A percentile compares a stretch with the other conserved stretches of the same genome.
phyloP scores from a whole-genome alignment of 1,284 basidiomycete species.

The Mycena sp. region DNA sequence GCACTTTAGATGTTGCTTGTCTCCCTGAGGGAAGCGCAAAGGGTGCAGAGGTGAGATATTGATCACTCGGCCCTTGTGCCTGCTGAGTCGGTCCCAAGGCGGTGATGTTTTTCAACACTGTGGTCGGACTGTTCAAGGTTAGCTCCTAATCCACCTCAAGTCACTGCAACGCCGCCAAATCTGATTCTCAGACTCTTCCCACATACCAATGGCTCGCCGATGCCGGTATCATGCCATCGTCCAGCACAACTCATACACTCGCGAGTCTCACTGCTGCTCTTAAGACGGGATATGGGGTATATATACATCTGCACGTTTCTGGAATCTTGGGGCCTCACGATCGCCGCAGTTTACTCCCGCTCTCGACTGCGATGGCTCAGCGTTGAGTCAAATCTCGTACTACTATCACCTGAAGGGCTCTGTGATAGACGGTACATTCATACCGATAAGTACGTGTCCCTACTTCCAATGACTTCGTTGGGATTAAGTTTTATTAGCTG shows the following conservation, averaged over 20 bases:
- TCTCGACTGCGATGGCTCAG: conserved; percentile 61
- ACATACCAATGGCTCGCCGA: conserved; percentile 78
- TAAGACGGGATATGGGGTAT: conserved; percentile 54
- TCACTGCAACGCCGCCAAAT: background rate
- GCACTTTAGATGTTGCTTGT: conserved; percentile 69
- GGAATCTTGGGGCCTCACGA: background rate
- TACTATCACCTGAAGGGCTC: conserved; percentile 73
- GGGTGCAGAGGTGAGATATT: conserved; percentile 60
- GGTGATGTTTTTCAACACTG: conserved; percentile 76
- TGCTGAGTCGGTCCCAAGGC: conserved; percentile 42
- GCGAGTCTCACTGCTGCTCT: conserved; percentile 66
- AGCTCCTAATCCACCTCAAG: background rate
- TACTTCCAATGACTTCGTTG: background rate
- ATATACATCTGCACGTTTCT: background rate
- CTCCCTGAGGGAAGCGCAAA: conserved; percentile 63
- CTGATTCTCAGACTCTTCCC: conserved; percentile 59
- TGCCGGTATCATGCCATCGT: conserved; percentile 77
- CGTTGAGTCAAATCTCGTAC: conserved; percentile 66
- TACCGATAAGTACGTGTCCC: conserved; percentile 60
- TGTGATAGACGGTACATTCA: conserved; percentile 70
- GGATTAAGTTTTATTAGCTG: conserved; percentile 47
- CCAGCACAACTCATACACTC: conserved; percentile 65
- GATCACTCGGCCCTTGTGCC: background rate
- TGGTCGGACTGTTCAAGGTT: conserved; percentile 72
- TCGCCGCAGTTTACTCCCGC: conserved; percentile 56